Evolutionary conservation across 768 basidiomycete genomes (phyloP).

Genomic region (Gloeopeniophorella convolvens): DNA sequence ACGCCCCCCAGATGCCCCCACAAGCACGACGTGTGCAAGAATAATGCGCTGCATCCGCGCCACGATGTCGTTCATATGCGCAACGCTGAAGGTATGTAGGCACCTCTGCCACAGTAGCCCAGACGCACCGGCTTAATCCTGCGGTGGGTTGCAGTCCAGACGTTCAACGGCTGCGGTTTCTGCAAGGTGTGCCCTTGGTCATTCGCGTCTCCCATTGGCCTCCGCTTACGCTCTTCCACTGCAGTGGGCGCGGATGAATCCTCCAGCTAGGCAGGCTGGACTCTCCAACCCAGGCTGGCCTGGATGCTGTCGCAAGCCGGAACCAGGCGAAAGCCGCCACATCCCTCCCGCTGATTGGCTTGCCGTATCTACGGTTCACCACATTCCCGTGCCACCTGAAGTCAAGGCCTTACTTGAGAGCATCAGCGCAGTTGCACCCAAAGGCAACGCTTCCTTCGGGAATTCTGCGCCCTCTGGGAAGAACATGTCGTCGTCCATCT

Average conservation of each 20-base stretch:
- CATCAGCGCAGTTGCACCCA: constrained; percentile 29
- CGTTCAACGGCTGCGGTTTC: constrained; percentile 82
- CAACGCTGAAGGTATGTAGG: constrained; percentile 74
- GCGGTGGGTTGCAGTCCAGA: constrained; percentile 46
- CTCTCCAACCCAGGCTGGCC: constrained; percentile 79
- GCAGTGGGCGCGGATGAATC: constrained; percentile 67
- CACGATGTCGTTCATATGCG: constrained; percentile 73
- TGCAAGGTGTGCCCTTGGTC: constrained; percentile 61
- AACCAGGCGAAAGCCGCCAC: constrained; percentile 47
- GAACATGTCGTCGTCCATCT: constrained; percentile 15
- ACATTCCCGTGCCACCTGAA: constrained; percentile 64
- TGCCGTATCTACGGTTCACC: constrained; percentile 69
- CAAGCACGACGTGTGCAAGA: constrained; percentile 66
- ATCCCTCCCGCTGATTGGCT: constrained; percentile 76
- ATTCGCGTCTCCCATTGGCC: neutral
- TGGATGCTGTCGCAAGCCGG: constrained; percentile 80
- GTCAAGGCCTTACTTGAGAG: constrained; percentile 63
- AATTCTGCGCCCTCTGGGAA: constrained; percentile 12
- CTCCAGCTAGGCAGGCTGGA: constrained; percentile 46
- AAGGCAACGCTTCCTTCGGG: constrained; percentile 24
- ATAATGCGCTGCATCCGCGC: constrained; percentile 66
- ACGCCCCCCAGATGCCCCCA: constrained; percentile 60
- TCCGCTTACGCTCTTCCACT: constrained; percentile 14
- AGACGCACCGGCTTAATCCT: constrained; percentile 17
- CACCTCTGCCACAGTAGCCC: constrained; percentile 7